These are phyloP conservation scores for Trifolium dubium DNA, from an alignment of 306 rosid species.

Conservation along the genomic window DNA sequence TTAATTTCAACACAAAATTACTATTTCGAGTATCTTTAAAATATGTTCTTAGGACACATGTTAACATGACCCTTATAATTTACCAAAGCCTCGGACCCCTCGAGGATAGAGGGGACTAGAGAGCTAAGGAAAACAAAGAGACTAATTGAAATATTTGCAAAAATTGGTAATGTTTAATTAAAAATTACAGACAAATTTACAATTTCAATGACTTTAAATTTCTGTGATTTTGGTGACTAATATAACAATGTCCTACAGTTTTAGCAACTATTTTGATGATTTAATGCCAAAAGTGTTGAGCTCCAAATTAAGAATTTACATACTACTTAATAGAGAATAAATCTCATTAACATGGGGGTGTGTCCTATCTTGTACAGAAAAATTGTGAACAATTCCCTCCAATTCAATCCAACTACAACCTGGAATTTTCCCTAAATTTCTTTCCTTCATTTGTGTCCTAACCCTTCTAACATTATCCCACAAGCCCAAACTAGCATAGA, in stretches of 20 bases:
- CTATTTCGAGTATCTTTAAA: too few species aligned
- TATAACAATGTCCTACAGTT: background rate
- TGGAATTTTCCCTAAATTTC: conserved; percentile 56
- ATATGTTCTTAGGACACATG: too few species aligned
- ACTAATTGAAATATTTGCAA: background rate
- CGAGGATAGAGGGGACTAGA: too few species aligned
- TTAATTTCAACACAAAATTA: too few species aligned
- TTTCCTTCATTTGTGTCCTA: conserved; percentile 64
- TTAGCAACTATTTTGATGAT: background rate
- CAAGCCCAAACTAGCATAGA: conserved; percentile 66
- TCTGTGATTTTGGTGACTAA: background rate
- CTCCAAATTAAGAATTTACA: conserved; percentile 40
- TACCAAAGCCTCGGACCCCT: too few species aligned
- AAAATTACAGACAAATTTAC: background rate
- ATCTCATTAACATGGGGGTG: conserved; percentile 67
- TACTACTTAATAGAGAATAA: conserved; percentile 60
- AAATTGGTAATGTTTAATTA: background rate
- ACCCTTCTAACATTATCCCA: conserved; percentile 64
- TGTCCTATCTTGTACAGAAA: conserved; percentile 66
- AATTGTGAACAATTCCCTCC: conserved; percentile 69
- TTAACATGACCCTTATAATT: too few species aligned
- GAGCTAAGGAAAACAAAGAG: background rate
- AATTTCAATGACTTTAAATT: conserved; percentile 4
- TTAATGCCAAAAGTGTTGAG: background rate
- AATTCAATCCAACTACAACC: conserved; percentile 82